phyloP scores from a whole-genome alignment of 495 filamentous ascomycete genomes.

The Geopyxis carbonaria region DNA sequence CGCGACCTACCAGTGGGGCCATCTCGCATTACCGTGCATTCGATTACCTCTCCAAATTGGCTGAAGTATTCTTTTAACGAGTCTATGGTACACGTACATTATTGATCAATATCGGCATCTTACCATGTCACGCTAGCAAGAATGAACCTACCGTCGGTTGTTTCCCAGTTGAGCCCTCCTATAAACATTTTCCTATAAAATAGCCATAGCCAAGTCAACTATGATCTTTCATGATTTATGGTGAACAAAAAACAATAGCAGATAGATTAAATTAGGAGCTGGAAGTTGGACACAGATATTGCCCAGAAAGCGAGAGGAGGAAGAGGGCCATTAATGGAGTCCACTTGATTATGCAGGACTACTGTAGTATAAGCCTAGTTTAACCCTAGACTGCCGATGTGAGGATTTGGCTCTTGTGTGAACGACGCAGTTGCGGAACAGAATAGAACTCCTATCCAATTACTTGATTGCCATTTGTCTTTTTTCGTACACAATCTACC shows the following conservation, averaged over 20 bases:
- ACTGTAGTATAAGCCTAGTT: background rate
- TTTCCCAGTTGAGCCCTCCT: conserved; percentile 97
- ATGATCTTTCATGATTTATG: background rate
- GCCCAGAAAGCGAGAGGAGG: conserved; percentile 24
- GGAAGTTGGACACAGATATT: background rate
- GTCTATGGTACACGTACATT: conserved; percentile 37
- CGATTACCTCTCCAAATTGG: conserved; percentile 88
- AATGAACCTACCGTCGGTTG: conserved; percentile 71
- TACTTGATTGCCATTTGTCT: conserved; percentile 25
- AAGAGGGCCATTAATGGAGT: background rate
- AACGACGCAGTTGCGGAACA: conserved; percentile 5
- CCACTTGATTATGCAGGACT: background rate
- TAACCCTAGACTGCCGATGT: background rate
- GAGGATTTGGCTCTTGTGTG: conserved; percentile 2
- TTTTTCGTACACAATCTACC: conserved; percentile 26
- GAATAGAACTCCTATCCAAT: conserved; percentile 5
- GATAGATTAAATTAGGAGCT: background rate
- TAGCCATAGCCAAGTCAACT: conserved; percentile 3
- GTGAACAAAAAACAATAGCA: background rate
- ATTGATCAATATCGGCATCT: conserved; percentile 3
- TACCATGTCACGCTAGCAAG: conserved; percentile 2
- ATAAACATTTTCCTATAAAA: conserved; percentile 91
- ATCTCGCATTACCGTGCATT: conserved; percentile 97
- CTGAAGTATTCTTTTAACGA: conserved; percentile 98
- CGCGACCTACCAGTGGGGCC: conserved; percentile 82